A percentile compares a stretch with the other conserved stretches of the same genome.
Conservation (phyloP, 2,329 filamentous ascomycete species). For the Orbilia quercus region DNA sequence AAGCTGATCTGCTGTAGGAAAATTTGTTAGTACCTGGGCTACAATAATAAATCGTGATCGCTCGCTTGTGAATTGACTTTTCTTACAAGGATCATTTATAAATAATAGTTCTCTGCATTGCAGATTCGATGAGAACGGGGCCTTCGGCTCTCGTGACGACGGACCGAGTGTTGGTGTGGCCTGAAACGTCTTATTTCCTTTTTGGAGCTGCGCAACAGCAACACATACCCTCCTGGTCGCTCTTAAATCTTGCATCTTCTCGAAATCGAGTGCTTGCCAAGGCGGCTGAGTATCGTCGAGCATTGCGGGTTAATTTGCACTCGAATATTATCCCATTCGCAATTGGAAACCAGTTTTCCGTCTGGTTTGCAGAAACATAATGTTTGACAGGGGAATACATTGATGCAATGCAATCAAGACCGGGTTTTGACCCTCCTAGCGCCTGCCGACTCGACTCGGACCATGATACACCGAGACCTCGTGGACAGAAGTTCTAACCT, state of each 20-base stretch:
- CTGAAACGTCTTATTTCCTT: conserved; percentile 32
- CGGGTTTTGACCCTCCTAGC: background rate
- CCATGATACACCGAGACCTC: conserved; percentile 21
- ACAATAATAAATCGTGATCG: too few species aligned
- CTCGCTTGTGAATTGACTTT: too few species aligned
- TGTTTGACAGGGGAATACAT: too few species aligned
- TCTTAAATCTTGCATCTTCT: too few species aligned
- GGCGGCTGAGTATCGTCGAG: background rate
- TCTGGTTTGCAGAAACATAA: conserved; percentile 1
- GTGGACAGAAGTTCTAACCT: background rate
- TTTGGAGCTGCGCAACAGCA: conserved; percentile 26
- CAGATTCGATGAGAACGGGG: too few species aligned
- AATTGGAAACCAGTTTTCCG: background rate
- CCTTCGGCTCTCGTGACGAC: conserved; percentile 46
- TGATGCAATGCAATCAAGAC: too few species aligned
- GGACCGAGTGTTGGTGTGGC: conserved; percentile 25
- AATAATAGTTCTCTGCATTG: too few species aligned
- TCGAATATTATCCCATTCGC: background rate
- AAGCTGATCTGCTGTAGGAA: too few species aligned
- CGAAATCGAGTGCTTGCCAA: background rate
- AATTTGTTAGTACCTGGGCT: too few species aligned
- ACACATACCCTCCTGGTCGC: background rate
- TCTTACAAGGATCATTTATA: too few species aligned
- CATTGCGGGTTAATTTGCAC: too few species aligned
- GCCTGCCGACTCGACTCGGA: conserved; percentile 23